Percentiles rank a stretch among this genome's conserved stretches.
Conservation (phyloP, 805 yeast genomes). For the Wickerhamomyces tratensis region DNA sequence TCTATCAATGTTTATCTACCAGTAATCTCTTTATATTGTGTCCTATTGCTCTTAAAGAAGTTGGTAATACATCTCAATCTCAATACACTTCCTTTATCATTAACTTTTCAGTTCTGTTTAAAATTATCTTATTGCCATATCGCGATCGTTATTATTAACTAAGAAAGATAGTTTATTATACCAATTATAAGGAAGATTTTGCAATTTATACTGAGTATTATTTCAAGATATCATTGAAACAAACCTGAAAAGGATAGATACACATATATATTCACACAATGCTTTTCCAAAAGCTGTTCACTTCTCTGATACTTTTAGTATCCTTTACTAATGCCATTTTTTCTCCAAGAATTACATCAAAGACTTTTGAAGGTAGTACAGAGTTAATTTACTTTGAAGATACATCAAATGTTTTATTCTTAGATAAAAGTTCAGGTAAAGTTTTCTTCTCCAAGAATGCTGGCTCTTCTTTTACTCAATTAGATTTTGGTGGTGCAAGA, state of each 20-base stretch:
- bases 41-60: no score
- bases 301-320: conserved; percentile 5
- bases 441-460: conserved; percentile 37
- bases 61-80: no score
- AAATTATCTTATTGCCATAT: no score
- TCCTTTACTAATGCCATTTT: conserved; percentile 12
- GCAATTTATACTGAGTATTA: no score
- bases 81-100: no score
- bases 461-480: conserved; percentile 31
- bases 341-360: conserved; percentile 15
- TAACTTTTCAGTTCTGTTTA: no score
- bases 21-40: not conserved
- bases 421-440: conserved; percentile 17
- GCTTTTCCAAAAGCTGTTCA: not conserved
- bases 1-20: not conserved
- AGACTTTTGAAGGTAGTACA: conserved; percentile 14
- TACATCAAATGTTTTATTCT: conserved; percentile 12
- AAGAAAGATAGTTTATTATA: no score
- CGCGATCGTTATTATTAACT: no score
- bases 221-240: no score
- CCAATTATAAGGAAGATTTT: no score
- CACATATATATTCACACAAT: not conserved
- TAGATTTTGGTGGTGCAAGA: conserved; percentile 28
- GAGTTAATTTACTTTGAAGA: conserved; percentile 24
- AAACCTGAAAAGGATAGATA: no score